Evolutionary conservation across 345 rosid species (phyloP), one percentile per base, ranked within the genome.

Genomic region (Eucalyptus erythrocorys): DNA sequence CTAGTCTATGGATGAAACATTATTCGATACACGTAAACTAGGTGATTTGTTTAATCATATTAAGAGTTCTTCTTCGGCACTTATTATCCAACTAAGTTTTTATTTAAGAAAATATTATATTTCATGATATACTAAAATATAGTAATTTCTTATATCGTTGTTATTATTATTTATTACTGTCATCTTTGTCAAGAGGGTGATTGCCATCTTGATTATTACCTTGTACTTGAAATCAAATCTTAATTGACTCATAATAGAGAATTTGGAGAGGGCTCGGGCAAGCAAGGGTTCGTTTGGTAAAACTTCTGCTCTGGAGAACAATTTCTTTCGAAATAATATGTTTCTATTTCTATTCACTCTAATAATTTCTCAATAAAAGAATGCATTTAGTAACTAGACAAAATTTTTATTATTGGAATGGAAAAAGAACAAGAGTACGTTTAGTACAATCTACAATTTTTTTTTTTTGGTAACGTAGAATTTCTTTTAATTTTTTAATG

Each of bases 271-370:
- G 68, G 68, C 30, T 1, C 30, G 1, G 13, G 61, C 32, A 27
- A 27, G 15, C 17, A 30, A 61, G 13, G 34, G 3, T 51, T 51
- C 0, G 26, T 51, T 51, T 51, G 26, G 26, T 51, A 51, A 51
- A 51, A 19, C 4, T 19, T 51, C 0, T 19, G 2, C 19, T 7
- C 1, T 0, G 0, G 21, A 10, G 4, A 51, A 19, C 3, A 51
- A 51, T 51, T 51, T 51, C 9, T 51, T 51, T 51, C 7, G 0
- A 50, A 51, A 51, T 51, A 51, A 19, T 8, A 0, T 19, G 10
- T 19, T 51, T 51, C 4, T 51, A 51, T 51, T 7, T 51, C 10
- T 51, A 51, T 51, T 51, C 57, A 24, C 10, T 51, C 1, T 2
- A 51, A 22, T 8, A 51, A 51, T 51, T 51, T 51, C 26, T 51